These are phyloP conservation scores for Diversispora epigaea DNA, from an alignment of 192 early-diverging fungal species.

Conservation along the genomic window DNA sequence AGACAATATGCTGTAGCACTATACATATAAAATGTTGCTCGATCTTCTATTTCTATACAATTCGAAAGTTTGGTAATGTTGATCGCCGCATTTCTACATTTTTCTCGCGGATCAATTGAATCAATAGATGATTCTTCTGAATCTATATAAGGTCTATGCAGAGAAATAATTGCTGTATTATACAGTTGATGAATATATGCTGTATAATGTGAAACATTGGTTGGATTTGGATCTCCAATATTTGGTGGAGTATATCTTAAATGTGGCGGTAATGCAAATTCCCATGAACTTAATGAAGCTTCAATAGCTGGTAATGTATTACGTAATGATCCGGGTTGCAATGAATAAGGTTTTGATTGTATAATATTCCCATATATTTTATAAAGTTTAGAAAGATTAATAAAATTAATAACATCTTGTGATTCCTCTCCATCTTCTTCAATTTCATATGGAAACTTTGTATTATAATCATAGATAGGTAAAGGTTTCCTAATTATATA, in stretches of 20 bases:
- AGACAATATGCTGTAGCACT: no score
- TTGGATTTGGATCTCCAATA: not conserved
- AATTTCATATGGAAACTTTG: constrained; percentile 38
- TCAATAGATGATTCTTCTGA: no score
- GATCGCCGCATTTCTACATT: no score
- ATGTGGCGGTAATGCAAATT: constrained; percentile 34
- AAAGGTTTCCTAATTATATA: constrained; percentile 14
- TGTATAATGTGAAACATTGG: not conserved
- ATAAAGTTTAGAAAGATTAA: constrained; percentile 38
- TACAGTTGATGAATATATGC: constrained; percentile 34
- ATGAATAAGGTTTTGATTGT: constrained; percentile 39
- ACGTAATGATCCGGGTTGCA: constrained; percentile 29
- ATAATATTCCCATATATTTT: constrained; percentile 48
- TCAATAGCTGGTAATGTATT: constrained; percentile 36
- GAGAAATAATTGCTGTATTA: constrained; percentile 45
- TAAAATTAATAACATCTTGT: constrained; percentile 32
- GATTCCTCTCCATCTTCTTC: constrained; percentile 28
- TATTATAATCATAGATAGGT: constrained; percentile 41
- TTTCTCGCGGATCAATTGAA: no score
- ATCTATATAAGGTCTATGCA: constrained; percentile 54
- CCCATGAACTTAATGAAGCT: constrained; percentile 36
- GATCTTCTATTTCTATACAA: no score
- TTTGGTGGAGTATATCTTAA: constrained; percentile 37
- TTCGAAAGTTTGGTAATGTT: no score
- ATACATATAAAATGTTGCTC: no score